Conservation (phyloP, 805 yeast genomes). For the Candida boleticola region DNA sequence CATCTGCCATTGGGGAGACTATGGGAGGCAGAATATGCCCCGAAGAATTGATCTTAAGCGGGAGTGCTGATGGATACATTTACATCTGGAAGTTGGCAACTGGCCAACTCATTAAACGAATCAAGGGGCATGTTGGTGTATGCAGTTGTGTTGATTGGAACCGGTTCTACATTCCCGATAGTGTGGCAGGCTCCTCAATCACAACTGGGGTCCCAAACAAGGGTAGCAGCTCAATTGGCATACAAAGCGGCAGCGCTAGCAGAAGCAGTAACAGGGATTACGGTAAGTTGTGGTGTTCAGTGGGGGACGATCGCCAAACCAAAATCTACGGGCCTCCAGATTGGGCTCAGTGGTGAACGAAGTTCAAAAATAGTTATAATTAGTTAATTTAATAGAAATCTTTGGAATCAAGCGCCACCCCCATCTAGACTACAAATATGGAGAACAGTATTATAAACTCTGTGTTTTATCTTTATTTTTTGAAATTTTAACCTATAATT, state of each 20-base stretch:
- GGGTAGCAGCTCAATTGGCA: too few species aligned
- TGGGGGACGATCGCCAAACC: slow-evolving; percentile 76
- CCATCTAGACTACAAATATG: too few species aligned
- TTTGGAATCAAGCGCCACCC: too few species aligned
- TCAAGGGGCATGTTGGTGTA: slow-evolving; percentile 61
- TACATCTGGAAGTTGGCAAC: slow-evolving; percentile 76
- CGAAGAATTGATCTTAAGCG: slow-evolving; percentile 72
- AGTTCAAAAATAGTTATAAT: neutral
- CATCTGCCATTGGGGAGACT: slow-evolving; percentile 7
- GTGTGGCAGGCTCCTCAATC: too few species aligned
- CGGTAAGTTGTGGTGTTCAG: slow-evolving; percentile 68
- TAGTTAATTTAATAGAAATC: too few species aligned
- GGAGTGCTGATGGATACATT: slow-evolving; percentile 77
- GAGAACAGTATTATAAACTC: too few species aligned
- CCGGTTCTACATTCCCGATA: slow-evolving; percentile 15
- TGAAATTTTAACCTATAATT: too few species aligned
- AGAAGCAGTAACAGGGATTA: slow-evolving; percentile 25
- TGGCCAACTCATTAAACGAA: slow-evolving; percentile 60
- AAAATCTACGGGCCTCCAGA: slow-evolving; percentile 57
- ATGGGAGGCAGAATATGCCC: slow-evolving; percentile 16
- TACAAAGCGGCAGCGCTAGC: slow-evolving; percentile 3
- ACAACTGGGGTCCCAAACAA: too few species aligned
- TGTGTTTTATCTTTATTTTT: too few species aligned
- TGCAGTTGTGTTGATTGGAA: slow-evolving; percentile 85
- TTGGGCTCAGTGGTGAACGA: slow-evolving; percentile 8